phyloP scores from a whole-genome alignment of 164 flowering plant species.

The Brasenia schreberi region DNA sequence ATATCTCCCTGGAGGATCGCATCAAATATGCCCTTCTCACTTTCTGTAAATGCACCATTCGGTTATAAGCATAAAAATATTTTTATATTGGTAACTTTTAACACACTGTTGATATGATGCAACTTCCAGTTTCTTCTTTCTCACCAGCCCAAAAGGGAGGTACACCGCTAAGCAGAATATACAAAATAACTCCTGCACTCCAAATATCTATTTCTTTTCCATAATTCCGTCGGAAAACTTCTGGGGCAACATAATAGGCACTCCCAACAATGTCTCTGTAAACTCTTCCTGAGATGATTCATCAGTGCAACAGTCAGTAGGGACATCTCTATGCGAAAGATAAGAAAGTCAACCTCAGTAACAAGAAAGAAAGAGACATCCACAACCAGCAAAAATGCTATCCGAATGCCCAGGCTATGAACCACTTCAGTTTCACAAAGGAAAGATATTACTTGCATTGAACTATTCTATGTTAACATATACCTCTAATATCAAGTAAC shows the following conservation, averaged over 20 bases:
- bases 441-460: no score
- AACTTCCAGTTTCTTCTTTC: neutral
- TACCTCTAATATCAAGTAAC: no score
- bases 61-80: neutral
- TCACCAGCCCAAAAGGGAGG: conserved; percentile 90
- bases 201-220: conserved; percentile 89
- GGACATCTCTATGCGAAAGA: no score
- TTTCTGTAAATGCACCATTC: conserved; percentile 29
- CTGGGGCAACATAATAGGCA: conserved; percentile 96
- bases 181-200: conserved; percentile 92
- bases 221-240: conserved; percentile 68
- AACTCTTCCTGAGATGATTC: conserved; percentile 44
- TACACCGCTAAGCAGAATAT: conserved; percentile 68
- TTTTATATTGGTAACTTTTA: neutral
- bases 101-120: neutral
- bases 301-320: no score
- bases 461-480: no score
- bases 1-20: conserved; percentile 57
- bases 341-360: no score
- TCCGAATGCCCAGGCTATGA: no score
- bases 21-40: conserved; percentile 75
- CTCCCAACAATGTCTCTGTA: conserved; percentile 87
- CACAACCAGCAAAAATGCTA: no score
- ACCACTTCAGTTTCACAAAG: no score
- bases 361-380: no score